phyloP scores from a whole-genome alignment of 805 yeast species.

The Isabelozyma pseudorhagii region DNA sequence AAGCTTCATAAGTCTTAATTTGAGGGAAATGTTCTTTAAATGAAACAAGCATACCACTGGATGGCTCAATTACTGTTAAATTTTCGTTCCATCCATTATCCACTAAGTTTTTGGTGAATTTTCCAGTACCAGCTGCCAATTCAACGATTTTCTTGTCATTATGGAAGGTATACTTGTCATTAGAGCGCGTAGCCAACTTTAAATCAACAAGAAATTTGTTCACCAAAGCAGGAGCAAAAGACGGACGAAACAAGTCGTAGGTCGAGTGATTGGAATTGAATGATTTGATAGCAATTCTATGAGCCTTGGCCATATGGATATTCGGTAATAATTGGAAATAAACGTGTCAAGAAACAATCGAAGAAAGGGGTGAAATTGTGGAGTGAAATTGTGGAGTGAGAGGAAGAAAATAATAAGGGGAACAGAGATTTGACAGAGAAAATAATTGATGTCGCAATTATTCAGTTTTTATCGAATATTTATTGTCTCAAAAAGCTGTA shows the following conservation, averaged over 20 bases:
- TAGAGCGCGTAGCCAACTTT: slow-evolving; percentile 17
- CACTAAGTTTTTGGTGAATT: slow-evolving; percentile 48
- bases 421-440: too few relatives aligned
- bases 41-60: slow-evolving; percentile 52
- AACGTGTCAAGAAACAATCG: background rate
- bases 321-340: background rate
- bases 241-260: slow-evolving; percentile 54
- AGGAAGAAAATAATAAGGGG: too few relatives aligned
- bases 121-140: slow-evolving; percentile 64
- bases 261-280: slow-evolving; percentile 50
- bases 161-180: slow-evolving; percentile 3
- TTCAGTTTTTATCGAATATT: background rate
- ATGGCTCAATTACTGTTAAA: slow-evolving; percentile 51
- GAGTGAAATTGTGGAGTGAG: background rate
- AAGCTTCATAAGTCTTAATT: slow-evolving; percentile 32
- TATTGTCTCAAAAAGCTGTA: background rate
- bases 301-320: slow-evolving; percentile 8
- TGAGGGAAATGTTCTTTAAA: slow-evolving; percentile 47
- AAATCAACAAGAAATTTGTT: slow-evolving; percentile 39
- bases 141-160: slow-evolving; percentile 38
- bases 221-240: slow-evolving; percentile 42
- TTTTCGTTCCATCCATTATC: slow-evolving; percentile 35
- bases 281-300: slow-evolving; percentile 42
- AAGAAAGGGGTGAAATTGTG: background rate
- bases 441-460: background rate